Evolutionary conservation across 129 eudicot species (phyloP).

Genomic region (Helianthus annuus): DNA sequence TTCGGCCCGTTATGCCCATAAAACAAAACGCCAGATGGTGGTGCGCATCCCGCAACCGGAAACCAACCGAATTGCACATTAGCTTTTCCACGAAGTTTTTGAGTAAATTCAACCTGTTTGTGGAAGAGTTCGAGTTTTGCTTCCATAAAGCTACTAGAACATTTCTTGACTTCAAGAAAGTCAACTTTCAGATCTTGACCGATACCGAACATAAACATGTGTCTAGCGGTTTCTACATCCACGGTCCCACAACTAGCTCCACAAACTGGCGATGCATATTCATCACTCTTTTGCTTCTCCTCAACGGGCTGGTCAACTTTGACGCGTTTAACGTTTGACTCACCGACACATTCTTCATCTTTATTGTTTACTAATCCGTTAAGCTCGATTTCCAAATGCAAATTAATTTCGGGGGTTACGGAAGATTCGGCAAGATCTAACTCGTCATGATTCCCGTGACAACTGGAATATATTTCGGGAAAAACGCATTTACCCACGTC

Average conservation of each 20-base stretch:
- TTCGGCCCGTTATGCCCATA: conserved; percentile 57
- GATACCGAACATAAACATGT: conserved; percentile 47
- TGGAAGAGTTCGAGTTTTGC: conserved; percentile 60
- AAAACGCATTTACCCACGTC: conserved; percentile 64
- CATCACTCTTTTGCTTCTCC: conserved; percentile 37
- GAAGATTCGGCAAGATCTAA: conserved; percentile 34
- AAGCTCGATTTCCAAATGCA: conserved; percentile 77
- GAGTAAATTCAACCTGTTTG: conserved; percentile 75
- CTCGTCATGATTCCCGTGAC: conserved; percentile 43
- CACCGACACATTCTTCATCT: conserved; percentile 64
- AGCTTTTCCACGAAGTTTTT: conserved; percentile 72
- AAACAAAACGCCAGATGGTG: conserved; percentile 43
- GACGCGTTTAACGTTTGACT: conserved; percentile 55
- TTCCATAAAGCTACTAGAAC: conserved; percentile 43
- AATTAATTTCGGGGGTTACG: conserved; percentile 49
- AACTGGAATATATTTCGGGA: conserved; percentile 52
- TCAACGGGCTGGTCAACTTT: conserved; percentile 37
- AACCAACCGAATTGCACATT: conserved; percentile 86
- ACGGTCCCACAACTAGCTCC: conserved; percentile 23
- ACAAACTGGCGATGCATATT: conserved; percentile 28
- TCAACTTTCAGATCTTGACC: conserved; percentile 30
- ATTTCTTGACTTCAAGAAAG: conserved; percentile 43
- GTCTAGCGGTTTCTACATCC: conserved; percentile 41
- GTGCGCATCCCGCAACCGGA: conserved; percentile 45
- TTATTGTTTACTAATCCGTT: conserved; percentile 35